Evolutionary conservation across 2,329 filamentous ascomycete species (phyloP).

Genomic region (Alternaria sp.): DNA sequence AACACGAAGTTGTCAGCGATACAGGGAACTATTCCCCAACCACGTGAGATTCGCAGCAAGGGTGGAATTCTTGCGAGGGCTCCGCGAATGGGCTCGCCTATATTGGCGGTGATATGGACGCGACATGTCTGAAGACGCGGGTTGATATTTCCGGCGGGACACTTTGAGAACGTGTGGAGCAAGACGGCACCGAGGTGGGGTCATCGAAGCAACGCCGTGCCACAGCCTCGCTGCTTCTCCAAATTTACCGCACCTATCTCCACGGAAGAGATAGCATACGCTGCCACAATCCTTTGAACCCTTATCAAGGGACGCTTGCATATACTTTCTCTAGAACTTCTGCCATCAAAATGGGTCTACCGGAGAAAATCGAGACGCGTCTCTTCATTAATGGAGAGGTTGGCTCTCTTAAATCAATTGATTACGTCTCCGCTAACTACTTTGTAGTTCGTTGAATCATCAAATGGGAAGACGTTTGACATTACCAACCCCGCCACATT

Average conservation of each 20-base stretch:
- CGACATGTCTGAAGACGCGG: conserved; percentile 22
- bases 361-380: conserved; percentile 41
- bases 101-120: conserved; percentile 22
- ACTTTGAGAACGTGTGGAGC: conserved; percentile 10
- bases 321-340: background rate
- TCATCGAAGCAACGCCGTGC: conserved; percentile 3
- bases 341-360: conserved; percentile 32
- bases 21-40: conserved; percentile 13
- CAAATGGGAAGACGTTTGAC: conserved; percentile 60
- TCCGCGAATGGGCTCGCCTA: conserved; percentile 18
- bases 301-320: background rate
- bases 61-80: conserved; percentile 12
- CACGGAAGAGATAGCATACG: background rate
- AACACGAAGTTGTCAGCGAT: background rate
- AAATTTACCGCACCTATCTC: background rate
- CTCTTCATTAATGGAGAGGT: conserved; percentile 47
- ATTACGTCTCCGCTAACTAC: conserved; percentile 4
- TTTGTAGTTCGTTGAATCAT: conserved; percentile 39
- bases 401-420: background rate
- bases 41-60: conserved; percentile 7
- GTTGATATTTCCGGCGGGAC: conserved; percentile 30
- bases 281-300: background rate
- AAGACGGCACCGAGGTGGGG: conserved; percentile 18
- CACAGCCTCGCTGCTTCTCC: conserved; percentile 3
- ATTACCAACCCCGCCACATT: conserved; percentile 81